A percentile compares a stretch with the other conserved stretches of the same genome.
phyloP scores from a whole-genome alignment of 306 rosid species.

The peach (Prunus persica) region Prunus_persica_NCBIv2 NC_034012.1:4987501-4988000 shows the following conservation, averaged over 20 bases:
- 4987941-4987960: constrained; percentile 11
- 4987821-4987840: constrained; percentile 42
- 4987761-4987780: constrained; percentile 46
- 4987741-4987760: constrained; percentile 37
- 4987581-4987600: constrained; percentile 27
- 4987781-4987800: constrained; percentile 70
- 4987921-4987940: constrained; percentile 40
- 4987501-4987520: constrained; percentile 35
- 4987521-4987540: too few relatives aligned
- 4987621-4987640: constrained; percentile 59
- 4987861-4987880: constrained; percentile 40
- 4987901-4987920: constrained; percentile 48
- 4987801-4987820: constrained; percentile 55
- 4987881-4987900: constrained; percentile 43
- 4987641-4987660: constrained; percentile 69
- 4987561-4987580: too few relatives aligned
- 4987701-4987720: constrained; percentile 55
- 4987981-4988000: constrained; percentile 49
- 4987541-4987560: too few relatives aligned
- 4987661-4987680: constrained; percentile 63
- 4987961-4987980: constrained; percentile 38
- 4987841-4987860: constrained; percentile 46
- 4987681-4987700: constrained; percentile 62
- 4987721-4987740: constrained; percentile 35
- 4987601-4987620: constrained; percentile 28